phyloP scores from a whole-genome alignment of 345 rosid species.

The Eucalyptus curtisii region DNA sequence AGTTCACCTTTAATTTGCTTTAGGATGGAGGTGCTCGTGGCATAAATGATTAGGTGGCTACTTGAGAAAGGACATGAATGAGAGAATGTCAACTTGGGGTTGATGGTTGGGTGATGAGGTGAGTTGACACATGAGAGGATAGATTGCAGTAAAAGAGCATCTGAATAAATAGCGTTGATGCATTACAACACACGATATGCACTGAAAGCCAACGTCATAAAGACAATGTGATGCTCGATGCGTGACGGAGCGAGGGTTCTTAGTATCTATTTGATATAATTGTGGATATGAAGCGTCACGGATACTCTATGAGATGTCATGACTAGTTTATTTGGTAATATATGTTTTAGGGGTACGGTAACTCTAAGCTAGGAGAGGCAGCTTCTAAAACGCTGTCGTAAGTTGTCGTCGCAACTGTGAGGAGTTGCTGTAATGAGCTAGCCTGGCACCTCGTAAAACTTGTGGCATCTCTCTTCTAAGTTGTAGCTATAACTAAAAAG shows the following conservation, averaged over 20 bases:
- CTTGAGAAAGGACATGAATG: background rate
- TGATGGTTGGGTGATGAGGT: background rate
- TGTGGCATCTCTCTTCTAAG: background rate
- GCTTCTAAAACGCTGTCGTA: background rate
- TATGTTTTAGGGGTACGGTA: background rate
- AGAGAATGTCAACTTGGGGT: slow-evolving; percentile 34
- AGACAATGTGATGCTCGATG: background rate
- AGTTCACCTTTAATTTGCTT: background rate
- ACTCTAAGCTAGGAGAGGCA: background rate
- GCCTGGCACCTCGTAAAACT: background rate
- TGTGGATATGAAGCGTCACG: background rate
- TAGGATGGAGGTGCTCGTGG: background rate
- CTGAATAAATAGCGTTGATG: background rate
- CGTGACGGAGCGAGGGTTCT: background rate
- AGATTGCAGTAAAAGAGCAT: background rate
- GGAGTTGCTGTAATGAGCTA: background rate
- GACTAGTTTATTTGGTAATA: background rate
- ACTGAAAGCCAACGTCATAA: background rate
- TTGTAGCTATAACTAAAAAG: background rate
- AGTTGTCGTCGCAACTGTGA: background rate
- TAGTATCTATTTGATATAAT: background rate
- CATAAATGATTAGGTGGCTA: background rate
- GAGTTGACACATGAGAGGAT: background rate
- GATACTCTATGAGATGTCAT: background rate
- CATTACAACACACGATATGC: background rate